Evolutionary conservation across 768 basidiomycete species (phyloP).

Genomic region (Asterophora parasitica): DNA sequence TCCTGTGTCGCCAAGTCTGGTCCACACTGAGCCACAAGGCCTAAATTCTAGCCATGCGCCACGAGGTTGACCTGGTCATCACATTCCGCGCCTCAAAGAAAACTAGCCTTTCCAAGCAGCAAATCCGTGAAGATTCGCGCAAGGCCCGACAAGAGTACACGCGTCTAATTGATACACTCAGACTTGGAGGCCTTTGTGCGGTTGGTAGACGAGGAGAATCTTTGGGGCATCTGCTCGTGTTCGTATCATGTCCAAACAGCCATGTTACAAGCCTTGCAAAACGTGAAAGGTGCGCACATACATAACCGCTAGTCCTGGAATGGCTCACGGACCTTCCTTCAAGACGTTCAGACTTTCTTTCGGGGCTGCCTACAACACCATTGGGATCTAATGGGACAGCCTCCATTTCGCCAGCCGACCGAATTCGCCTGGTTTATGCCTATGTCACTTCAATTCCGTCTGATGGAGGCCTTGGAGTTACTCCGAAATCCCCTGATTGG

Average conservation of each 20-base stretch:
- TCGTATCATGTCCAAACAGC: slow-evolving; percentile 64
- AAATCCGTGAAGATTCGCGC: slow-evolving; percentile 54
- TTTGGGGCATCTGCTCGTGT: slow-evolving; percentile 69
- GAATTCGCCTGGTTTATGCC: slow-evolving; percentile 71
- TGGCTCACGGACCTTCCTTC: neutral
- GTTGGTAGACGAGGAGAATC: slow-evolving; percentile 76
- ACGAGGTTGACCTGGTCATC: slow-evolving; percentile 69
- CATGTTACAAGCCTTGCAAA: slow-evolving; percentile 62
- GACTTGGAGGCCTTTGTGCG: slow-evolving; percentile 58
- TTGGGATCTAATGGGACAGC: slow-evolving; percentile 38
- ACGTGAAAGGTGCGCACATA: slow-evolving; percentile 62
- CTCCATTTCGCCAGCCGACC: slow-evolving; percentile 70
- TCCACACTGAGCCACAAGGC: too few relatives aligned
- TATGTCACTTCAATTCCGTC: slow-evolving; percentile 62
- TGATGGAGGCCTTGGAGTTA: slow-evolving; percentile 86
- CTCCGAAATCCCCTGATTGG: slow-evolving; percentile 69
- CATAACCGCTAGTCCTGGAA: neutral
- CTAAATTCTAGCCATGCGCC: slow-evolving; percentile 24
- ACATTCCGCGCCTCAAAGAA: slow-evolving; percentile 57
- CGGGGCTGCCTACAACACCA: slow-evolving; percentile 59
- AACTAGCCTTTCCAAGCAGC: slow-evolving; percentile 52
- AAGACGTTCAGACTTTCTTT: slow-evolving; percentile 75
- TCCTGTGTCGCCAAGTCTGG: neutral
- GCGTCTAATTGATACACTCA: slow-evolving; percentile 56
- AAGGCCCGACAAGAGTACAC: slow-evolving; percentile 70